Evolutionary conservation across 202 grass and related monocot genomes (phyloP), one percentile per base, ranked within the genome.

Genomic region (Brachypodium distachyon): DNA sequence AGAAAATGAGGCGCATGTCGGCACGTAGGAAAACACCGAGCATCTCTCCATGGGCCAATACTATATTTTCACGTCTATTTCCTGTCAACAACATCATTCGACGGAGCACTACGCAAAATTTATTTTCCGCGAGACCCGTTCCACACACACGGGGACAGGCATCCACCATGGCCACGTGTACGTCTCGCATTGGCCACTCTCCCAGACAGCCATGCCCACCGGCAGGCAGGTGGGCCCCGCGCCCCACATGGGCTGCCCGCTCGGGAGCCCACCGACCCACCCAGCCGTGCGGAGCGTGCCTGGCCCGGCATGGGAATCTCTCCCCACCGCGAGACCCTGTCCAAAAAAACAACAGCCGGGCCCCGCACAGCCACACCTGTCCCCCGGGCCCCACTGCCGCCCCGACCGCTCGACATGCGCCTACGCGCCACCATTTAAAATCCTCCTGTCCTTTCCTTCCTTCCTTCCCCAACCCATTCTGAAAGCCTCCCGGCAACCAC

Each of bases 231-330:
- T 16, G 81, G 85, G 77, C 22, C 81, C 84, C 6, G 0, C 61
- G 4, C 17, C 2, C 29, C 78, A 73, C 73, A 83, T 83, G 85
- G 85, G 83, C 77, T 87, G 73, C 60, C 43, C n/a, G 1, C 31
- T 13, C 33, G 7, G 17, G 57, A 61, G 57, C 67, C 39, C 29
- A 42, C 55, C 72, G 52, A 56, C 37, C 61, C 63, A 53, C 44
- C 70, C 82, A 72, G 13, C 54, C 11, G 76, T 42, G 73, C 29
- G 84, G 76, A 34, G 73, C 29, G 84, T 52, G 81, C 23, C 66
- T 49, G 73, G 22, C 80, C 80, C 76, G 77, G 39, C 46, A 88
- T 61, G 33, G 78, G 86, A 86, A 92, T 88, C 82, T 13, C 12
- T 10, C 0, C 25, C 38, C 9, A 64, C 36, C 36, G 9, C 61